These are phyloP conservation scores for Phytophthora litchii DNA, from an alignment of 352 stramenopile species.

Conservation along the genomic window DNA sequence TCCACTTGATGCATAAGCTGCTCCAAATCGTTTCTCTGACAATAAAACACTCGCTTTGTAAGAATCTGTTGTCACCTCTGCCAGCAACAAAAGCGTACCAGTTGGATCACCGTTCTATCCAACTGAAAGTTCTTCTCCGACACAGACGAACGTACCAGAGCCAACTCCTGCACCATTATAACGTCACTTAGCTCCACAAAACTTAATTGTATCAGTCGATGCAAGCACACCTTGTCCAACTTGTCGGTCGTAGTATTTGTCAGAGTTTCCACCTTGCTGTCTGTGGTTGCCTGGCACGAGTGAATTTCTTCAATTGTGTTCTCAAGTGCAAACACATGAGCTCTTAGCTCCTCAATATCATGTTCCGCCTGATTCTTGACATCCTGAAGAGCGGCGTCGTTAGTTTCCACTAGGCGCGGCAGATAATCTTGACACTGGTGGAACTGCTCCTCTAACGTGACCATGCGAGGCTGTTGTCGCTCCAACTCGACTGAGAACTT, in stretches of 20 bases:
- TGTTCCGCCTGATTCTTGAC: conserved; percentile 30
- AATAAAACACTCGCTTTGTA: background rate
- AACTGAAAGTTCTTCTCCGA: conserved; percentile 64
- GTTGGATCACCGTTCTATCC: conserved; percentile 44
- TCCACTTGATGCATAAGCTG: conserved; percentile 34
- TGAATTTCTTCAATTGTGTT: conserved; percentile 51
- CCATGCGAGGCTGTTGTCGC: conserved; percentile 41
- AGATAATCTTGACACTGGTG: conserved; percentile 50
- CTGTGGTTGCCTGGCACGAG: conserved; percentile 29
- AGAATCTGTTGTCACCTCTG: background rate
- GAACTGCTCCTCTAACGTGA: conserved; percentile 46
- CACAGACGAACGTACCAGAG: conserved; percentile 54
- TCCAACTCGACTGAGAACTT: conserved; percentile 57
- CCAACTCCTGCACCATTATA: conserved; percentile 47
- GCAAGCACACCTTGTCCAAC: conserved; percentile 47
- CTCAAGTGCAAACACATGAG: conserved; percentile 51
- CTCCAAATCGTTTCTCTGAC: conserved; percentile 39
- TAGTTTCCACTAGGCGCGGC: conserved; percentile 35
- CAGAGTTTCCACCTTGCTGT: conserved; percentile 50
- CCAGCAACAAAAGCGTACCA: conserved; percentile 35
- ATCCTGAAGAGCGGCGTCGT: conserved; percentile 33
- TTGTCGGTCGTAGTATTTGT: conserved; percentile 46
- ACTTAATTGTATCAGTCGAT: background rate
- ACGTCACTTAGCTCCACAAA: background rate
- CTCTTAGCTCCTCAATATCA: conserved; percentile 59